Base-by-base conservation (phyloP, 1,284 basidiomycete species). In the Cryptococcus wingfieldii region DNA sequence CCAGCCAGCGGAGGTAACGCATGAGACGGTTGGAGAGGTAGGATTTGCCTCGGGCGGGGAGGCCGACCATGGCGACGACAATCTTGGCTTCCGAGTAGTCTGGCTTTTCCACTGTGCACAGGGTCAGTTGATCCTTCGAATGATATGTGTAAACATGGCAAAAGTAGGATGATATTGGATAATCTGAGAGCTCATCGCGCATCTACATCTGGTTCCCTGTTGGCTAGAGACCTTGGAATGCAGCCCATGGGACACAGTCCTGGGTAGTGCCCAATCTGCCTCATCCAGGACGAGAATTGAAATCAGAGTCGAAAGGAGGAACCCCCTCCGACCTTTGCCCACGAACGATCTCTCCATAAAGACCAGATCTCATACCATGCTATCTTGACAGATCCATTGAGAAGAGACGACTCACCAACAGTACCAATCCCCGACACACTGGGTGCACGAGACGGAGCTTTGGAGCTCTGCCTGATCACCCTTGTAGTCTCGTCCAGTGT, bases 41-140 rank as follows among this genome's bases (percentile, higher is more conserved):
- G 0, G 88, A 89, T 75, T 91, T 91, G 23, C 89, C 89, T 45
- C 89, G 79, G 1, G 89, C 89, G 1, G 89, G 89, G 41, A 91
- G 73, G 23, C 89, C 89, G 48, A 90, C 95, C 91, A 98, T 98
- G 4, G 95, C 95, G 5, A 98, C 85, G 8, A 99, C 93, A 65
- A 99, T 97, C 83, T 98, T 98, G 47, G 90, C 90, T 69, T 97
- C 93, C 4, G 91, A 95, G 68, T 98, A 98, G 72, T 98, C 96
- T 4, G 96, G 95, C 77, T 95, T 96, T 53, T 89, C 88, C 43
- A 95, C 92, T 89, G 63, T 27, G 51, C 12, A 25, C 9, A 16
- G 23, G 3, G 31, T 34, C 31, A 34, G 31, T 48, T 27, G 18
- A 1, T 34, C 18, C n/a, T 16, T 8, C 4, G 28, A 3, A 25